Evolutionary conservation across 352 stramenopile genomes (phyloP).

Genomic region (Globisporangium sylvaticum): DNA sequence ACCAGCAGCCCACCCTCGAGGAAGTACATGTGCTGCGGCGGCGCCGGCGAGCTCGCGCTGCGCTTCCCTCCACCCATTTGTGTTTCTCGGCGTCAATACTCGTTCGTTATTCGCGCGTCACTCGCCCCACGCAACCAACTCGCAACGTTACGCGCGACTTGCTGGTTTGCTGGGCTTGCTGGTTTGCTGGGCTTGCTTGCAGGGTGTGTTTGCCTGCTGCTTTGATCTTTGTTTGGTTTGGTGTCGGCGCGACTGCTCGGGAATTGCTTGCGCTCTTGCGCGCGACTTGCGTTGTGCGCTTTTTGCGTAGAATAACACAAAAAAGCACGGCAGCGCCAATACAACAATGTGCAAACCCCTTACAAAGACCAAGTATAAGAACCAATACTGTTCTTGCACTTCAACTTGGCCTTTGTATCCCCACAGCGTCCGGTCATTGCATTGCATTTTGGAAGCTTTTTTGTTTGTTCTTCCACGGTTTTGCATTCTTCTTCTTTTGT

Average conservation of each 20-base stretch:
- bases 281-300: constrained; percentile 13
- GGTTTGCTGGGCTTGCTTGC: background rate
- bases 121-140: background rate
- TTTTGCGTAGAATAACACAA: too few relatives aligned
- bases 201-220: background rate
- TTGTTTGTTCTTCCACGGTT: constrained; percentile 7
- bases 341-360: too few relatives aligned
- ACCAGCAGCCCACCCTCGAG: constrained; percentile 69
- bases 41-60: constrained; percentile 8
- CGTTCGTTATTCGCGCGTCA: background rate
- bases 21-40: constrained; percentile 69
- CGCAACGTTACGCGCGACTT: background rate
- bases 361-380: too few relatives aligned
- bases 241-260: background rate
- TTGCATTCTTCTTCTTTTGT: constrained; percentile 6
- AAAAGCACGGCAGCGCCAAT: too few relatives aligned
- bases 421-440: too few relatives aligned
- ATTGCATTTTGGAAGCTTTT: constrained; percentile 14
- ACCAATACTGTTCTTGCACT: too few relatives aligned
- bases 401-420: too few relatives aligned
- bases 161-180: background rate
- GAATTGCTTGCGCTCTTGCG: constrained; percentile 1
- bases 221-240: background rate
- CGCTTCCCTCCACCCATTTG: constrained; percentile 17
- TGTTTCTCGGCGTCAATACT: background rate